Percentiles rank a stretch among this genome's conserved stretches.
phyloP scores from a whole-genome alignment of 2,329 filamentous ascomycete genomes.

The Fusarium agapanthi region DNA sequence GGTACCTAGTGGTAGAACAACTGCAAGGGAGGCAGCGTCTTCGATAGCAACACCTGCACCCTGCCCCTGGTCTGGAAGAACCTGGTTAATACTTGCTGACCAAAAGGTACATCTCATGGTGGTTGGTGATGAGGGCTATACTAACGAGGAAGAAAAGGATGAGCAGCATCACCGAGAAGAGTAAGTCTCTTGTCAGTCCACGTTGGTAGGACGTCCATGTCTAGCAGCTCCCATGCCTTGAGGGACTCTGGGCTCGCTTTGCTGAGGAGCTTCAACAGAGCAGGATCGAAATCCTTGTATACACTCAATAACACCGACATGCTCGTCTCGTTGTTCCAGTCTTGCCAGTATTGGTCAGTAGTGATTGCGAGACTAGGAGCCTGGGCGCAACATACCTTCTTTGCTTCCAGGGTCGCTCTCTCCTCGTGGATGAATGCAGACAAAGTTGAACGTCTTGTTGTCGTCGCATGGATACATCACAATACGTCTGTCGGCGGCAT shows the following conservation, averaged over 20 bases:
- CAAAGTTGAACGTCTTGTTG: slow-evolving; percentile 58
- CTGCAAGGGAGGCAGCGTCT: slow-evolving; percentile 67
- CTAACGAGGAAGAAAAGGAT: slow-evolving; percentile 67
- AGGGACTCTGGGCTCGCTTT: slow-evolving; percentile 57
- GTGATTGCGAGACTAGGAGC: not conserved
- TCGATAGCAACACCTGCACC: slow-evolving; percentile 72
- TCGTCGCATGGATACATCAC: slow-evolving; percentile 57
- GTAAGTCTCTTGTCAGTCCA: slow-evolving; percentile 67
- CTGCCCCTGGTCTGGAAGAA: slow-evolving; percentile 34
- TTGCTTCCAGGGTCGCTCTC: not conserved
- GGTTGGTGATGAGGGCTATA: fast-evolving
- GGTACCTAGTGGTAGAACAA: slow-evolving; percentile 61
- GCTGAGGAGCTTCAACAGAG: slow-evolving; percentile 50
- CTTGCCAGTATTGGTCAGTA: not conserved
- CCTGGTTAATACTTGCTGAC: fast-evolving
- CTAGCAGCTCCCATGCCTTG: slow-evolving; percentile 67
- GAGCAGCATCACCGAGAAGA: slow-evolving; percentile 72
- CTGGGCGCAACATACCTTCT: not conserved
- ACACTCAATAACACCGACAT: slow-evolving; percentile 43
- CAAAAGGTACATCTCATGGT: fast-evolving
- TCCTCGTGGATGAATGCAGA: slow-evolving; percentile 58
- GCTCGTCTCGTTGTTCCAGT: not conserved
- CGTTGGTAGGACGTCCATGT: slow-evolving; percentile 66
- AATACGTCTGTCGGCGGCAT: slow-evolving; percentile 52
- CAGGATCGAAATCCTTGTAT: slow-evolving; percentile 53